These are phyloP conservation scores for Sparassis latifolia DNA, from an alignment of 1,284 basidiomycete genomes.

Conservation along the genomic window DNA sequence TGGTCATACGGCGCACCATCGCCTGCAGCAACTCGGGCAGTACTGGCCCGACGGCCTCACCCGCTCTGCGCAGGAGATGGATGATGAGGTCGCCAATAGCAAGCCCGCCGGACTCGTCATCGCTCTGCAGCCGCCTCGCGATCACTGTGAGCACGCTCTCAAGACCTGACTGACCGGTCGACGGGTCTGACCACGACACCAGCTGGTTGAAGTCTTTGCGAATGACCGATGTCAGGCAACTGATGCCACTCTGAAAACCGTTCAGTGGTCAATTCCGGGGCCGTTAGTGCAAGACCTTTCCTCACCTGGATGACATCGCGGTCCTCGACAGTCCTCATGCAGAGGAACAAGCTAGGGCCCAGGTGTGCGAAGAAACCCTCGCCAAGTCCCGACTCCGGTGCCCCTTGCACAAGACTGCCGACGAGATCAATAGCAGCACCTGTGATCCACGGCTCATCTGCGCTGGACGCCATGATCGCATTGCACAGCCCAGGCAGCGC, in stretches of 20 bases:
- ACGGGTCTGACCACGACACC: slow-evolving; percentile 63
- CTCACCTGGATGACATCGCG: slow-evolving; percentile 78
- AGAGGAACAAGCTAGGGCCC: slow-evolving; percentile 60
- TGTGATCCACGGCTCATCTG: slow-evolving; percentile 64
- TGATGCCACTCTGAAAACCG: slow-evolving; percentile 64
- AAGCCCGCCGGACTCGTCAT: slow-evolving; percentile 84
- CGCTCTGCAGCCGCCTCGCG: slow-evolving; percentile 68
- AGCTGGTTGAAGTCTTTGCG: slow-evolving; percentile 84
- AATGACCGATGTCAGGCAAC: slow-evolving; percentile 78
- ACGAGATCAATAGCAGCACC: slow-evolving; percentile 80
- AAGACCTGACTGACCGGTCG: slow-evolving; percentile 65
- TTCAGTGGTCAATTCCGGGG: neutral
- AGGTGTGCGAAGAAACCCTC: slow-evolving; percentile 57
- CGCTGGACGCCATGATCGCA: slow-evolving; percentile 52
- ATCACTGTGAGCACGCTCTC: slow-evolving; percentile 70
- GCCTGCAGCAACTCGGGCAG: slow-evolving; percentile 83
- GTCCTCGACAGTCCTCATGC: slow-evolving; percentile 66
- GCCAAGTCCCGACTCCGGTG: slow-evolving; percentile 61
- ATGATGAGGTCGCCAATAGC: slow-evolving; percentile 93
- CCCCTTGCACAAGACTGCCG: slow-evolving; percentile 63
- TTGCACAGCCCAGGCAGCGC: slow-evolving; percentile 69
- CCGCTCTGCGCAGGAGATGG: slow-evolving; percentile 79
- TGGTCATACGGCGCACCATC: slow-evolving; percentile 74
- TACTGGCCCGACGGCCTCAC: slow-evolving; percentile 73
- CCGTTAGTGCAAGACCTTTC: neutral